Conservation (phyloP, 2,329 filamentous ascomycete genomes). For the Lasiodiplodia citricola region DNA sequence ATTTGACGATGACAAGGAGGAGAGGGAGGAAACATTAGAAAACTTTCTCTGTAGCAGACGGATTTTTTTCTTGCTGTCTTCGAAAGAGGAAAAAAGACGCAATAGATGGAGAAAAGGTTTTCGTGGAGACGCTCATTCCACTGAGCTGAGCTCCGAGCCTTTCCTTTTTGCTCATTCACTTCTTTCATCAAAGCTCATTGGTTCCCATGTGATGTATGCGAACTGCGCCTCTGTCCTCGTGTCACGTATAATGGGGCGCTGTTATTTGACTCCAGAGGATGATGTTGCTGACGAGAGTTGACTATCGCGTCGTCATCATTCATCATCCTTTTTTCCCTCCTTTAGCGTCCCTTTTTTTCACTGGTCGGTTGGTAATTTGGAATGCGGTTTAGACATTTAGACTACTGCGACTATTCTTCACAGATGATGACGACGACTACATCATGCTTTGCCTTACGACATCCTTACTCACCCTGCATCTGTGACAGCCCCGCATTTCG, state of each 20-base stretch:
- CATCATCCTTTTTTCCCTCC: no score
- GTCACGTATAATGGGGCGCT: not conserved
- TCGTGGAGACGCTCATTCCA: constrained; percentile 12
- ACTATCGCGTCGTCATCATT: no score
- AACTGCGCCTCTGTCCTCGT: not conserved
- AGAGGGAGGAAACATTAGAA: not conserved
- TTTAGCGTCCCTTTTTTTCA: no score
- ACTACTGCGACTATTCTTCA: no score
- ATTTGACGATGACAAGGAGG: not conserved
- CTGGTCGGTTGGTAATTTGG: no score
- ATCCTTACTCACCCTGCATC: no score
- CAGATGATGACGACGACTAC: no score
- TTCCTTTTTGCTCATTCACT: not conserved
- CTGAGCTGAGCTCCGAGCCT: constrained; percentile 6
- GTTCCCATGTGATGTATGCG: not conserved
- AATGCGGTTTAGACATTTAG: no score
- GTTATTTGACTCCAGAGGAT: no score
- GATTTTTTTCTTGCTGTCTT: not conserved
- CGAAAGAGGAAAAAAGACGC: not conserved
- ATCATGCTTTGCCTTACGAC: no score
- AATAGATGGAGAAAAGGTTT: constrained; percentile 1
- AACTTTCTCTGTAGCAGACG: not conserved
- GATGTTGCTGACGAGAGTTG: no score
- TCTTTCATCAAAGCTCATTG: not conserved
- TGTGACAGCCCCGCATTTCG: no score